phyloP scores from a whole-genome alignment of 352 stramenopile species.

The Discostella stelligera region DNA sequence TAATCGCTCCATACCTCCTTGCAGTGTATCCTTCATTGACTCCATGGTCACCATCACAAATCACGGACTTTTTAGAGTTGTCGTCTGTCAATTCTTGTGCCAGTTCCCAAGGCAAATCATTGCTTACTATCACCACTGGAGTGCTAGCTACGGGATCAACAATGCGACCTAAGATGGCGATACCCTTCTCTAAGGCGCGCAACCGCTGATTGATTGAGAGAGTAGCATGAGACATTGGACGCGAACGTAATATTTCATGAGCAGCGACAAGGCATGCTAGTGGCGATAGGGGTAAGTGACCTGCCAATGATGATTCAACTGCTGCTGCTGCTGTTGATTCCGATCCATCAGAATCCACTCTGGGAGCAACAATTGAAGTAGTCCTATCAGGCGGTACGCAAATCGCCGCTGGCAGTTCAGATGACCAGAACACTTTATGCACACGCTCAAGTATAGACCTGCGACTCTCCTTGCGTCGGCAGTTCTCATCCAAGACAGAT shows the following conservation, averaged over 20 bases:
- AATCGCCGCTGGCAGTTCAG: slow-evolving; percentile 34
- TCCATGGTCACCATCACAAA: not conserved
- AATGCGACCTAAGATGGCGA: slow-evolving; percentile 37
- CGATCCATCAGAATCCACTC: not conserved
- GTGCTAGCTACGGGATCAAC: slow-evolving; percentile 38
- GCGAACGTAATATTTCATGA: slow-evolving; percentile 45
- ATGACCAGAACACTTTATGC: slow-evolving; percentile 47
- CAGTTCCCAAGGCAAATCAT: slow-evolving; percentile 27
- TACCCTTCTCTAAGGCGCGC: slow-evolving; percentile 28
- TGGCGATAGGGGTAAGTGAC: slow-evolving; percentile 6
- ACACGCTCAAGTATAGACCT: slow-evolving; percentile 31
- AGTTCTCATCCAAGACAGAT: slow-evolving; percentile 29
- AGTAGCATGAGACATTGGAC: slow-evolving; percentile 13
- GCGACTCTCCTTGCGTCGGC: slow-evolving; percentile 25
- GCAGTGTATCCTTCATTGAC: not conserved
- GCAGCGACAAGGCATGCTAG: slow-evolving; percentile 44
- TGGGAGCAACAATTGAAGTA: not conserved
- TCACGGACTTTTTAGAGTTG: not conserved
- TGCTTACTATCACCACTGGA: slow-evolving; percentile 27
- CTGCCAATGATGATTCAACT: not conserved
- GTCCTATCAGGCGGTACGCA: not conserved
- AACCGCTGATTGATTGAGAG: slow-evolving; percentile 19
- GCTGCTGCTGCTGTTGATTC: not conserved
- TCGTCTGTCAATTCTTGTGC: not conserved
- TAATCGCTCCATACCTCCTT: not conserved